Evolutionary conservation across 208 protist species (phyloP).

Genomic region (Leishmania major): DNA sequence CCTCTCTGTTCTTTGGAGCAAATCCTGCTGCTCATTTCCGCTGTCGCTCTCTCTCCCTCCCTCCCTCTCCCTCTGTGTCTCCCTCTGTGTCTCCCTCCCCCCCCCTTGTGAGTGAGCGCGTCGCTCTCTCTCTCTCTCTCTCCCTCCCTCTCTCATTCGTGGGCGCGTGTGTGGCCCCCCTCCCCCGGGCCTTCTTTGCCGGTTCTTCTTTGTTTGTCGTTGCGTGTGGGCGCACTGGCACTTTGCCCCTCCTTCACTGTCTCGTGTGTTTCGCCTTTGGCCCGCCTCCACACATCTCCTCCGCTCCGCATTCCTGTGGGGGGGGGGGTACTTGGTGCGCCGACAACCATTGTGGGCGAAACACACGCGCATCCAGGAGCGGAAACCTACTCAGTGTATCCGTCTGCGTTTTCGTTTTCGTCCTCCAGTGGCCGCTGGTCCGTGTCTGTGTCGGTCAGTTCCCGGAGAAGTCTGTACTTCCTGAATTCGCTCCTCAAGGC

Average conservation of each 20-base stretch:
- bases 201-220: neutral
- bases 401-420: neutral
- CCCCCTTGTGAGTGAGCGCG: neutral
- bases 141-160: too few relatives aligned
- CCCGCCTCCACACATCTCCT: neutral
- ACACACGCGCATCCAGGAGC: neutral
- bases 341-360: neutral
- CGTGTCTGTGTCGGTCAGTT: neutral
- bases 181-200: neutral
- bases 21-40: neutral
- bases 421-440: neutral
- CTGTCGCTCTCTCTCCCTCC: neutral
- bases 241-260: neutral
- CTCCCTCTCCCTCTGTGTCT: neutral
- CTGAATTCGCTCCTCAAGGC: neutral
- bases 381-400: neutral
- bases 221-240: neutral
- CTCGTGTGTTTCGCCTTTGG: neutral
- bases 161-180: neutral
- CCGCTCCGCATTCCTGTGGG: neutral
- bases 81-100: neutral
- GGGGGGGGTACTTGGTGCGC: neutral
- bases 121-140: neutral
- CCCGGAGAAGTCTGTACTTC: neutral
- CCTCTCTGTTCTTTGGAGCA: neutral